A percentile compares a stretch with the other conserved stretches of the same genome.
Conservation (phyloP, 1,139 yeast species). For the Cylindricascospora bacillispora region DNA sequence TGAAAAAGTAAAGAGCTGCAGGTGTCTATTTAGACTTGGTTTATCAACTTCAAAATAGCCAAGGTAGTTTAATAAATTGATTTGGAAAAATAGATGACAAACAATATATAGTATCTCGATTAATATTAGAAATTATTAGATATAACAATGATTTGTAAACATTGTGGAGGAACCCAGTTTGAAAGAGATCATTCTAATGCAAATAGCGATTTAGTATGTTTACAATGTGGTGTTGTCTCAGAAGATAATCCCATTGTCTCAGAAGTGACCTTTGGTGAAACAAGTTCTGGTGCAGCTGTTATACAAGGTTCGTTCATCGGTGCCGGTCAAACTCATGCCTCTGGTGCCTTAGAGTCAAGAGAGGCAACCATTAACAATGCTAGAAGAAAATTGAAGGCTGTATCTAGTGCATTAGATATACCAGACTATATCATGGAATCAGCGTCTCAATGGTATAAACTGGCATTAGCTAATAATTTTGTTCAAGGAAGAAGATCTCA, state of each 20-base stretch:
- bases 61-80: too few species aligned
- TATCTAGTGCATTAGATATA: constrained; percentile 66
- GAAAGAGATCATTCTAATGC: constrained; percentile 42
- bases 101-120: too few species aligned
- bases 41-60: too few species aligned
- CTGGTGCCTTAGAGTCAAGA: constrained; percentile 68
- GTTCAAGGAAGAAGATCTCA: constrained; percentile 94
- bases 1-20: too few species aligned
- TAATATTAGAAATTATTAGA: too few species aligned
- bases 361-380: constrained; percentile 84
- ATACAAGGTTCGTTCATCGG: constrained; percentile 92
- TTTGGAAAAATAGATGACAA: too few species aligned
- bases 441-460: constrained; percentile 77
- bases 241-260: constrained; percentile 92
- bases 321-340: constrained; percentile 73
- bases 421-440: constrained; percentile 79
- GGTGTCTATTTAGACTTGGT: too few species aligned
- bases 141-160: constrained; percentile 29
- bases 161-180: constrained; percentile 37
- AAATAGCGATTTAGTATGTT: constrained; percentile 69
- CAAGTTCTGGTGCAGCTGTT: constrained; percentile 85
- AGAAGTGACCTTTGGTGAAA: constrained; percentile 89
- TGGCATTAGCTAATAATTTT: constrained; percentile 76
- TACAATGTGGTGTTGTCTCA: constrained; percentile 70
- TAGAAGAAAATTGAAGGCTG: constrained; percentile 57